Conservation (phyloP, 2,329 filamentous ascomycete species). For the Diaporthe aspalathi region DNA sequence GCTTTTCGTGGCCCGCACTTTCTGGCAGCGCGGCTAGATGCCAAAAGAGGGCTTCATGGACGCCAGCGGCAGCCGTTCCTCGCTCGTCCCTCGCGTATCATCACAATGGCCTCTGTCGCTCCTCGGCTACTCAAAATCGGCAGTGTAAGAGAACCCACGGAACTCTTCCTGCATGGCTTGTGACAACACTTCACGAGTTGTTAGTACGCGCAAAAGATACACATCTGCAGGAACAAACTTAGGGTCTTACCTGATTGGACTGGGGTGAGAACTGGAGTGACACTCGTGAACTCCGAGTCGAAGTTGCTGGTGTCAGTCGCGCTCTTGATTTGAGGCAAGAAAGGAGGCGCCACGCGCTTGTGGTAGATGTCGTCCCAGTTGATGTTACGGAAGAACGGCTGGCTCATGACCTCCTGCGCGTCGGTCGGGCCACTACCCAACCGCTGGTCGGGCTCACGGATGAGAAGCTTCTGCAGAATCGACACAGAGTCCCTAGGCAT, state of each 20-base stretch:
- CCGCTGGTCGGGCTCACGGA: constrained; percentile 91
- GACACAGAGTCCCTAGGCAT: constrained; percentile 99
- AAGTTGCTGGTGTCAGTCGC: constrained; percentile 99
- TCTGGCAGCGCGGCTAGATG: constrained; percentile 11
- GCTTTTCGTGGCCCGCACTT: constrained; percentile 10
- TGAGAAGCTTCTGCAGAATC: constrained; percentile 96
- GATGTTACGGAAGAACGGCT: constrained; percentile 97
- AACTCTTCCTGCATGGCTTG: constrained; percentile 99
- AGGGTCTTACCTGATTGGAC: constrained; percentile 88
- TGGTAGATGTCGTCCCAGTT: constrained; percentile 99
- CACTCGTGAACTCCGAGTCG: constrained; percentile 97
- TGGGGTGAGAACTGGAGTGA: constrained; percentile 95
- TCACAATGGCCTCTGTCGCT: neutral
- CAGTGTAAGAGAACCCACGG: constrained; percentile 97
- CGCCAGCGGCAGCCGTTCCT: neutral
- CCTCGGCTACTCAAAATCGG: constrained; percentile 78
- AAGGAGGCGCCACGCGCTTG: constrained; percentile 90
- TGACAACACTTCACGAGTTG: constrained; percentile 76
- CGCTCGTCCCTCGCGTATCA: neutral
- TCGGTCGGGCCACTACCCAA: constrained; percentile 95
- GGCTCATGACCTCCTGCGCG: constrained; percentile 98
- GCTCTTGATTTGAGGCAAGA: constrained; percentile 88
- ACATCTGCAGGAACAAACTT: neutral
- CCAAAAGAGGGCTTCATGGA: neutral
- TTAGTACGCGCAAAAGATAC: constrained; percentile 27